phyloP scores from a whole-genome alignment of 2,329 filamentous ascomycete species.

The Trichoderma asperellum region DNA sequence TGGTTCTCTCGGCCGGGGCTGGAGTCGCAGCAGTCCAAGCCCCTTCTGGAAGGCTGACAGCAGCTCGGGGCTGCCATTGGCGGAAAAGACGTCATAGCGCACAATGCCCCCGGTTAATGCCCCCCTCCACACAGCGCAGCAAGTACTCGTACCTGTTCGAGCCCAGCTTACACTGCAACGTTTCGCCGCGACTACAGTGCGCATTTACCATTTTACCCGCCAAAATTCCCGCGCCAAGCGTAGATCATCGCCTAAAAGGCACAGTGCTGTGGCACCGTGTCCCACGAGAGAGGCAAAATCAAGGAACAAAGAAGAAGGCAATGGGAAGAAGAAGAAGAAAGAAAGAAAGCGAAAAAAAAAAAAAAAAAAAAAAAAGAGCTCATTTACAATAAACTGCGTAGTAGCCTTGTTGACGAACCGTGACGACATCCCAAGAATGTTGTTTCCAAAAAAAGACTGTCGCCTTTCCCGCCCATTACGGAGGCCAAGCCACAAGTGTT shows the following conservation, averaged over 20 bases:
- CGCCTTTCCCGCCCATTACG: not conserved
- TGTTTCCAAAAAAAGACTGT: slow-evolving; percentile 22
- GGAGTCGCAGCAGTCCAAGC: not conserved
- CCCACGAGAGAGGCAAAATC: not conserved
- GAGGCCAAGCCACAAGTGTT: not conserved
- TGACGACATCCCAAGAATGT: slow-evolving; percentile 15
- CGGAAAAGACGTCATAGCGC: slow-evolving; percentile 9
- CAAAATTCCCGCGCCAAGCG: not conserved
- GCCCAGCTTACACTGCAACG: slow-evolving; percentile 9
- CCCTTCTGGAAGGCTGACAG: slow-evolving; percentile 18
- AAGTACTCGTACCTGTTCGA: not conserved
- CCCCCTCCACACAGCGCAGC: not conserved
- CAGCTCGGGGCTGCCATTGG: slow-evolving; percentile 4
- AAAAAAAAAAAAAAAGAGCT: not conserved
- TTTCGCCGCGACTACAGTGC: slow-evolving; percentile 19
- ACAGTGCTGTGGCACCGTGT: slow-evolving; percentile 13
- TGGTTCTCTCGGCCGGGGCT: not conserved
- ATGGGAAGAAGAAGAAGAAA: not conserved
- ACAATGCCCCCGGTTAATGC: not conserved
- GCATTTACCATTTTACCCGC: not conserved
- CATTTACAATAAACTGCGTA: not conserved
- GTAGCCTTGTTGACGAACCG: not conserved
- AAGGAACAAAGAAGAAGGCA: not conserved
- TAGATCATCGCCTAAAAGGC: not conserved
- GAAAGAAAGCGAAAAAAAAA: not conserved